Conservation (phyloP, 2,329 filamentous ascomycete genomes). For the Beauveria asiatica region DNA sequence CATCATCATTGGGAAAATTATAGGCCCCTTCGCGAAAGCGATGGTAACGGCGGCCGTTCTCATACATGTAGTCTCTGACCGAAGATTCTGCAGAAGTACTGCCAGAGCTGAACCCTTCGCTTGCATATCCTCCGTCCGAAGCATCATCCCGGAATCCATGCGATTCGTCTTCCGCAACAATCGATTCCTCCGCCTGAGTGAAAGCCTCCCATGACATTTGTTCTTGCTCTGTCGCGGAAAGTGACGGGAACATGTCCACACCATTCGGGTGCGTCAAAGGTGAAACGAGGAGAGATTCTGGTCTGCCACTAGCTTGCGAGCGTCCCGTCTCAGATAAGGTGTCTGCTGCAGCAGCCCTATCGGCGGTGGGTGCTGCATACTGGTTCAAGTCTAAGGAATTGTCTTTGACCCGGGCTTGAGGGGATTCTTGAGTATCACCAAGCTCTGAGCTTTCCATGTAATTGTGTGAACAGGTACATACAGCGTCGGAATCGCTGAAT, state of each 20-base stretch:
- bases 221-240: slow-evolving; percentile 28
- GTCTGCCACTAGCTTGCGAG: slow-evolving; percentile 2
- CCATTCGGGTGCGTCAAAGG: slow-evolving; percentile 32
- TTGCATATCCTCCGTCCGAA: slow-evolving; percentile 30
- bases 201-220: slow-evolving; percentile 28
- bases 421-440: not conserved
- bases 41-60: slow-evolving; percentile 53
- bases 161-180: slow-evolving; percentile 27
- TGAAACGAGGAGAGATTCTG: slow-evolving; percentile 17
- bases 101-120: slow-evolving; percentile 26
- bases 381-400: not conserved
- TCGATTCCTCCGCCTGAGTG: slow-evolving; percentile 27
- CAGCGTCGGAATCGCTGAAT: not conserved
- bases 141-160: slow-evolving; percentile 15
- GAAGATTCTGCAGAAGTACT: slow-evolving; percentile 31
- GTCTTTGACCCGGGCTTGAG: not conserved
- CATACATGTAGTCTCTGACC: slow-evolving; percentile 42
- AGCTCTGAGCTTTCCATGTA: not conserved
- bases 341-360: not conserved
- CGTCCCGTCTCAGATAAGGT: not conserved
- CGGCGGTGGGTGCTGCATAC: not conserved
- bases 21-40: slow-evolving; percentile 46
- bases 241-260: slow-evolving; percentile 26
- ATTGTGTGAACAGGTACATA: not conserved
- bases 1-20: slow-evolving; percentile 52